Conservation (phyloP, 495 filamentous ascomycete genomes). For the Evansstolkia leycettana region DNA sequence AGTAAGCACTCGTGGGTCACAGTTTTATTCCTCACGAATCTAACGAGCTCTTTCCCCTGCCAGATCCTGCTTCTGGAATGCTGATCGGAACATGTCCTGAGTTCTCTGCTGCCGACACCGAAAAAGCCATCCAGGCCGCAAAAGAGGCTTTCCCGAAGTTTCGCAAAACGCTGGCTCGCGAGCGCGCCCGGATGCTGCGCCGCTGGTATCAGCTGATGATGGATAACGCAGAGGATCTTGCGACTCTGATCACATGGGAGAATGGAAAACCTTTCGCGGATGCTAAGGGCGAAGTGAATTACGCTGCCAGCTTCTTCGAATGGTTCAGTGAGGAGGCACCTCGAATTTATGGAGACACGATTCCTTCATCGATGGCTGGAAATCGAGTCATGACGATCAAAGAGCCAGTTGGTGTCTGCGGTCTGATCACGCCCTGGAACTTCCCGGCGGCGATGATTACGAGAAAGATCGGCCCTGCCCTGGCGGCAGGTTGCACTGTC, state of each 20-base stretch:
- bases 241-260: constrained; percentile 77
- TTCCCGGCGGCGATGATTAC: constrained; percentile 93
- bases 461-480: constrained; percentile 72
- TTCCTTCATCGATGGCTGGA: constrained; percentile 52
- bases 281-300: constrained; percentile 58
- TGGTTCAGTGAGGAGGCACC: constrained; percentile 73
- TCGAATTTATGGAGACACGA: constrained; percentile 59
- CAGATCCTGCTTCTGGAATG: constrained; percentile 71
- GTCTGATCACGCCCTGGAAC: constrained; percentile 94
- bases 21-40: constrained; percentile 2
- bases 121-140: constrained; percentile 67
- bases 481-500: constrained; percentile 75
- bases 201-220: constrained; percentile 87
- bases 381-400: constrained; percentile 71
- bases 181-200: constrained; percentile 70
- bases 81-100: constrained; percentile 77
- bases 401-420: constrained; percentile 88
- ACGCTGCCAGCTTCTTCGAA: constrained; percentile 63
- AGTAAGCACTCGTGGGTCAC: constrained; percentile 4
- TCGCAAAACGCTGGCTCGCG: constrained; percentile 60
- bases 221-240: constrained; percentile 78
- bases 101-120: constrained; percentile 60
- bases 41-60: constrained; percentile 1
- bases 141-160: constrained; percentile 64
- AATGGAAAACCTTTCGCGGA: constrained; percentile 66